phyloP scores from a whole-genome alignment of 139 green algal genomes.

The Chlorella sp. region DNA sequence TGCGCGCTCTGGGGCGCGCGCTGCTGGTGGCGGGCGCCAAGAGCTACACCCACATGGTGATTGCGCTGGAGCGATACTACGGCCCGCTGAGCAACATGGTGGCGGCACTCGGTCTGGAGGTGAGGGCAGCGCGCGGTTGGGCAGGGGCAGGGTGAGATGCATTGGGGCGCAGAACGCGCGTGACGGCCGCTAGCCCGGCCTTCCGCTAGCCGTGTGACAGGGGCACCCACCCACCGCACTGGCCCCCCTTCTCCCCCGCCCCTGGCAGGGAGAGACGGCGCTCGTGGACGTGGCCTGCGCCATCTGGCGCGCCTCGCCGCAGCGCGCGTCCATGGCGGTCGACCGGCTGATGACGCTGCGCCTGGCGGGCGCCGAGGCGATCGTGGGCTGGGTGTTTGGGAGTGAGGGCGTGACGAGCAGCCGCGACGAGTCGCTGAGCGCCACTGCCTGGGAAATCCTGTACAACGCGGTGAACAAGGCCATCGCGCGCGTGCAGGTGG shows the following conservation, averaged over 20 bases:
- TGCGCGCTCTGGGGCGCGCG: conserved; percentile 53
- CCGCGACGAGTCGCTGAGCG: conserved; percentile 34
- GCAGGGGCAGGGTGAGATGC: neutral
- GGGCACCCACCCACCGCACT: neutral
- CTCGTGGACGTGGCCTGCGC: conserved; percentile 28
- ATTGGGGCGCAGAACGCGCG: neutral
- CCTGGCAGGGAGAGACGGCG: conserved; percentile 35
- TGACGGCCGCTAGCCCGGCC: neutral
- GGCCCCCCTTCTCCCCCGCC: neutral
- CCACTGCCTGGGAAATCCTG: conserved; percentile 48
- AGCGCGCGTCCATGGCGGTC: conserved; percentile 62
- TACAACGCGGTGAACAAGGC: conserved; percentile 49
- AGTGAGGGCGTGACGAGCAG: conserved; percentile 19
- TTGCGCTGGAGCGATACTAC: conserved; percentile 78
- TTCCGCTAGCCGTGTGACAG: no score
- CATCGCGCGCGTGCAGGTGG: conserved; percentile 43
- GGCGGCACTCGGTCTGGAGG: conserved; percentile 27
- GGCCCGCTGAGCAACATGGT: conserved; percentile 49
- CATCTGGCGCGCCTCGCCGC: conserved; percentile 40
- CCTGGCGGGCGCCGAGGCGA: conserved; percentile 44
- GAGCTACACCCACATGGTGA: conserved; percentile 81
- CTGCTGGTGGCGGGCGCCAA: conserved; percentile 81
- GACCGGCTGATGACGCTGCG: conserved; percentile 66
- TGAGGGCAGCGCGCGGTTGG: no score
- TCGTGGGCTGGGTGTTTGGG: conserved; percentile 50